Base-by-base conservation (phyloP, 2,329 filamentous ascomycete genomes). In the Hymenoscyphus occultus region DNA sequence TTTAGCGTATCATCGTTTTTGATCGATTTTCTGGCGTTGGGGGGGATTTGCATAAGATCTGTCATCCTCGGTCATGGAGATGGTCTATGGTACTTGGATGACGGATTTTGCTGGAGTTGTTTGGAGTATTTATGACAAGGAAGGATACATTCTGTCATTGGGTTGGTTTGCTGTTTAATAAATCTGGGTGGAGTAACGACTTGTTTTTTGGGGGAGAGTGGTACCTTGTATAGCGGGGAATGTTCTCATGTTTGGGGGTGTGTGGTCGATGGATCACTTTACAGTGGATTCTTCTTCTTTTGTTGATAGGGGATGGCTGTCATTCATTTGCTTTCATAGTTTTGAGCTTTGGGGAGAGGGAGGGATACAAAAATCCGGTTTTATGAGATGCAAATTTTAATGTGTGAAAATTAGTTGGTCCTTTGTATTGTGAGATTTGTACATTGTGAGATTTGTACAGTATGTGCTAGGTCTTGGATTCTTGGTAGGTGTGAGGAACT, bases 21-120 rank as follows among this genome's bases (percentile, higher is more conserved):
- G 35, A 35, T 54, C 48, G 19, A 54, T 54, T 54, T 54, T 54
- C 10, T 54, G 48, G 48, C 48, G 35, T 58, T 58, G 5, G 56
- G 31, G 28, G 56, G 31, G 5, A 51, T 35, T 57, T 58, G 56
- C 56, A 39, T 58, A n/a, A 58, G 13, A 31, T 58, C 48, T 54
- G 48, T 28, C 48, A 13, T 54, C 22, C 48, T 54, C 19, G 48
- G 19, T 54, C 48, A 28, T 13, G 4, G 13, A 54, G 3, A 12
- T 19, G 48, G 12, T 13, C 40, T 16, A 14, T 42, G 45, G 12
- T 22, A n/a, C n/a, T 51, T 51, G 45, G 22, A 51, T 51, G 45
- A 19, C 48, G 9, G 48, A 54, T 54, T 51, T 10, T 16, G 19
- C 12, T 14, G 48, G 48, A 22, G 48, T 54, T 54, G 48, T 54